Percentiles rank a stretch among this genome's conserved stretches.
Evolutionary conservation across 148 eudicot species (phyloP).

Genomic region (Agrostemma githago): DNA sequence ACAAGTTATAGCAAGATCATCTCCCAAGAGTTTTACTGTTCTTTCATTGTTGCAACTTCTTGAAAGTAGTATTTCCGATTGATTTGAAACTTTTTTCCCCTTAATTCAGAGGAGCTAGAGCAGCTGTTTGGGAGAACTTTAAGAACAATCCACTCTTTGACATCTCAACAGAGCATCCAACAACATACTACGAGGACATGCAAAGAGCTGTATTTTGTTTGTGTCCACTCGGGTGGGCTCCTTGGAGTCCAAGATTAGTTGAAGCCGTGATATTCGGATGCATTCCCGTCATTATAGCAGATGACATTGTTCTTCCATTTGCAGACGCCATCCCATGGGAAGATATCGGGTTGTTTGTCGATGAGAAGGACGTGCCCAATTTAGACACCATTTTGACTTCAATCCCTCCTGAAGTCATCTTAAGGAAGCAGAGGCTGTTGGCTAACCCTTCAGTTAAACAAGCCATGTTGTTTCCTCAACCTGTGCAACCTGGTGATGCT

Average conservation of each 20-base stretch:
- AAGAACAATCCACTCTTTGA: slow-evolving; percentile 96
- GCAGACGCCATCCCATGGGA: slow-evolving; percentile 99
- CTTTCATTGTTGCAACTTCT: background rate
- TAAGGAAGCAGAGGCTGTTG: slow-evolving; percentile 89
- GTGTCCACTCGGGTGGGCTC: slow-evolving; percentile 99
- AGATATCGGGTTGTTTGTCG: slow-evolving; percentile 86
- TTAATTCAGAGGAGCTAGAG: slow-evolving; percentile 79
- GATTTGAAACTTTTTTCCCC: background rate
- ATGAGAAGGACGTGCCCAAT: slow-evolving; percentile 85
- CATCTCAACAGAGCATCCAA: slow-evolving; percentile 98
- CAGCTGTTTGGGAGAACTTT: slow-evolving; percentile 97
- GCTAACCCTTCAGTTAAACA: slow-evolving; percentile 97
- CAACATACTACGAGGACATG: slow-evolving; percentile 98
- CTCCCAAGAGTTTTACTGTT: no score
- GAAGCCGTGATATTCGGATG: slow-evolving; percentile 98
- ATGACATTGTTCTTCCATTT: slow-evolving; percentile 90
- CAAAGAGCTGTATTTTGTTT: slow-evolving; percentile 89
- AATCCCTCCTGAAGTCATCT: slow-evolving; percentile 73
- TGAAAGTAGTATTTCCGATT: background rate
- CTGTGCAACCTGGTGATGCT: slow-evolving; percentile 91
- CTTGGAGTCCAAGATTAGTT: slow-evolving; percentile 97
- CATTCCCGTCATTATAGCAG: slow-evolving; percentile 95
- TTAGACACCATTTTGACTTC: slow-evolving; percentile 81
- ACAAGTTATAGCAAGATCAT: no score
- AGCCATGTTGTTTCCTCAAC: slow-evolving; percentile 96